Evolutionary conservation across 75 land plant genomes (phyloP), one percentile per base, ranked within the genome.

Genomic region (Selaginella moellendorffii): DNA sequence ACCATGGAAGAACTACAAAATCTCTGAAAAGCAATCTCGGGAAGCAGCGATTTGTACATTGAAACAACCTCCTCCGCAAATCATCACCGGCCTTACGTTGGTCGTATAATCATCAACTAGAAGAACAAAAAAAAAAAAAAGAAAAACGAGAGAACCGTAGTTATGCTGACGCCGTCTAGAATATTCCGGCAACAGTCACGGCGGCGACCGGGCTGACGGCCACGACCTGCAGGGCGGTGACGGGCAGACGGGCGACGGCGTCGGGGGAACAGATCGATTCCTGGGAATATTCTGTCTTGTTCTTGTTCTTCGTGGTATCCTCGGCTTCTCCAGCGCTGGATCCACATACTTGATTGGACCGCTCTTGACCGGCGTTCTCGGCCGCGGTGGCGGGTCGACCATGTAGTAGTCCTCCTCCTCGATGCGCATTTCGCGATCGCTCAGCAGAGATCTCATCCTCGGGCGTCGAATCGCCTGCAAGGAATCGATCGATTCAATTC

Each of bases 21-120:
- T 36, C 46, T 36, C 46, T 36, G 46, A 36, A 36, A 36, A 36
- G 46, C 46, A 36, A n/a, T n/a, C n/a, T n/a, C n/a, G n/a, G n/a
- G n/a, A n/a, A n/a, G n/a, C 46, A 5, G 46, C 14, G 46, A 36
- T 36, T 36, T 36, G 46, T 36, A 36, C 46, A 36, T 36, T 36
- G 46, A 14, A 36, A 36, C 46, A 36, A 36, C 46, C 46, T 36
- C 14, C 10, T 36, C 10, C 14, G 46, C 14, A 5, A 36, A 36
- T 36, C 10, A 36, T 36, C 10, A 14, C 46, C 46, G 5, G 10
- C 14, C 46, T 36, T 36, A 36, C 46, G 46, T 36, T 36, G 5
- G 46, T 36, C 46, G 46, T 36, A 36, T 36, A 36, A 36, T 36
- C 46, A 36, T 36, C 46, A 5, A 36, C 46, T 14, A 14, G 46